Evolutionary conservation across 148 eudicot genomes (phyloP).

Genomic region (Selenicereus undatus): DNA sequence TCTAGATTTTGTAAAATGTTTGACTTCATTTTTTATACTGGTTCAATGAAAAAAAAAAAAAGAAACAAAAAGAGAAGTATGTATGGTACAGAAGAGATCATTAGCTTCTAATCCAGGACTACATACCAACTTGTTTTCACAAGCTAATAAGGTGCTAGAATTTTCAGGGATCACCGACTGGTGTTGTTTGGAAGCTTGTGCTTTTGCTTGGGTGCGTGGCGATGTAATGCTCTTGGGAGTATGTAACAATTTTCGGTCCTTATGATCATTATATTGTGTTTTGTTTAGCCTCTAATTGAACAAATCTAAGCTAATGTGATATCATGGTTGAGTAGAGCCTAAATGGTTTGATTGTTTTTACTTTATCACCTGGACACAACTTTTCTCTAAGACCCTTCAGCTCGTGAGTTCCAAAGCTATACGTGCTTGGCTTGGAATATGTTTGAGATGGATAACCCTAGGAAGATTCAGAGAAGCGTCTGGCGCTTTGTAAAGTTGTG

Average conservation of each 20-base stretch:
- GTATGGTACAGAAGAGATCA: not conserved
- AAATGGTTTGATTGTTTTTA: not conserved
- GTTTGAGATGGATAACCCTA: not conserved
- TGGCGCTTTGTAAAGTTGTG: not conserved
- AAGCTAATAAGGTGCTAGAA: not conserved
- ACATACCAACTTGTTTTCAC: not conserved
- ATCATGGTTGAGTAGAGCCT: not conserved
- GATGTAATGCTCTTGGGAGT: not conserved
- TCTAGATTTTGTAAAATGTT: not conserved
- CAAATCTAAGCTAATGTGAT: too few relatives aligned
- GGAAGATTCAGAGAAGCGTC: not conserved
- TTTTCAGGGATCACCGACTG: not conserved
- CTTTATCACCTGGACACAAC: not conserved
- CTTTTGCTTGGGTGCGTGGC: not conserved
- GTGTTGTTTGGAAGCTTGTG: not conserved
- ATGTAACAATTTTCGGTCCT: not conserved
- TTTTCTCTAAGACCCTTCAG: not conserved
- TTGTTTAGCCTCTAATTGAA: not conserved
- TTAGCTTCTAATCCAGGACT: not conserved
- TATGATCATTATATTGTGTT: too few relatives aligned
- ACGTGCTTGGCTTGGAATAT: not conserved
- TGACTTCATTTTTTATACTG: not conserved
- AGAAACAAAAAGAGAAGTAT: too few relatives aligned
- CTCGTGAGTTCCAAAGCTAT: not conserved
- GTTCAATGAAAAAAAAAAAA: not conserved